Percentiles rank a stretch among this genome's conserved stretches.
phyloP scores from a whole-genome alignment of 176 grass and related monocot genomes.

The Pharus latifolius region DNA sequence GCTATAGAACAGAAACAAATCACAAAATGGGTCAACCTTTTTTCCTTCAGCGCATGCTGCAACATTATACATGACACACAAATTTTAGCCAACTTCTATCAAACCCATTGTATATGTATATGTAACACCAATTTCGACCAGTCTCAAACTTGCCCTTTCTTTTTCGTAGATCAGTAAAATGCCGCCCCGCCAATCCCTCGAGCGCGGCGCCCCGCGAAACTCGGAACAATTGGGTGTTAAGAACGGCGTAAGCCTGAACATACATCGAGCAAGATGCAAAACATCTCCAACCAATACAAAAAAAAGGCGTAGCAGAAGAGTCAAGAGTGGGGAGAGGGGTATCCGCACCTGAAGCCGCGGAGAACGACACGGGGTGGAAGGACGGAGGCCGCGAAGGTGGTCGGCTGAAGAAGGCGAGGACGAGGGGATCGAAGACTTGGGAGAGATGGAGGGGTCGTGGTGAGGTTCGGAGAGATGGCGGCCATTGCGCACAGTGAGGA shows the following conservation, averaged over 20 bases:
- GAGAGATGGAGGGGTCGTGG: not conserved
- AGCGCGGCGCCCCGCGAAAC: no score
- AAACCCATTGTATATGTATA: no score
- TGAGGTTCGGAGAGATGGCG: not conserved
- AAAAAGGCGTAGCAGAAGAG: not conserved
- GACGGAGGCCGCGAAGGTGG: not conserved
- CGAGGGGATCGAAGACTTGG: not conserved
- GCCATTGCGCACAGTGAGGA: no score
- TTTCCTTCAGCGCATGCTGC: no score
- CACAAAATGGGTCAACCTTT: no score
- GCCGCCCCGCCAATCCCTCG: not conserved
- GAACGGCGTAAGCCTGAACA: not conserved
- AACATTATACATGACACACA: no score
- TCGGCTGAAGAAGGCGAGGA: not conserved
- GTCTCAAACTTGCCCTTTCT: no score
- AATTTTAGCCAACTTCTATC: no score
- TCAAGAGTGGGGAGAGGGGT: not conserved
- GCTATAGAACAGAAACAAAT: no score
- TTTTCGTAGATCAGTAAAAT: not conserved
- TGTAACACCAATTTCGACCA: no score
- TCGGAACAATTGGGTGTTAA: not conserved
- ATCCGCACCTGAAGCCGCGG: constrained; percentile 19
- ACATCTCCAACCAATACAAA: not conserved
- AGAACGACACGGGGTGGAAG: not conserved
- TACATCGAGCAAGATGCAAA: not conserved